Evolutionary conservation across 371 early-diverging fungal species (phyloP).

Genomic region (Choanephora cucurbitarum): DNA sequence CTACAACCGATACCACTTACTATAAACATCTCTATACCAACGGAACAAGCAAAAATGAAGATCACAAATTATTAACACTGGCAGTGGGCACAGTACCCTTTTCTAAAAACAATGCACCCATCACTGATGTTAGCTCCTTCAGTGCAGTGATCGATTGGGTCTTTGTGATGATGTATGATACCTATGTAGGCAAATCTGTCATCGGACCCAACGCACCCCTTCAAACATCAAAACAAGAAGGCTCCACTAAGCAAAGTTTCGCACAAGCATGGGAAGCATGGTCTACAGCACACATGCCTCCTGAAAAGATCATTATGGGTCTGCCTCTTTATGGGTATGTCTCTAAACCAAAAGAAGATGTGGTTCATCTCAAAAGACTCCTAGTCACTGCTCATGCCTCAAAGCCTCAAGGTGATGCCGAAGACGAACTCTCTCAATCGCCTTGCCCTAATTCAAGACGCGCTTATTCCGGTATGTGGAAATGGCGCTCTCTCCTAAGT

Average conservation of each 20-base stretch:
- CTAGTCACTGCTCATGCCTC: conserved; percentile 14
- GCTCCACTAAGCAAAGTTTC: conserved; percentile 35
- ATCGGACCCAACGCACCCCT: conserved; percentile 69
- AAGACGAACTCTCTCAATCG: conserved; percentile 4
- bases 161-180: conserved; percentile 58
- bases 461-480: conserved; percentile 62
- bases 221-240: conserved; percentile 21
- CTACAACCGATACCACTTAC: not conserved
- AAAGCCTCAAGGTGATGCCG: conserved; percentile 16
- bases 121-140: conserved; percentile 60
- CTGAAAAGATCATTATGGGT: conserved; percentile 57
- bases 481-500: conserved; percentile 60
- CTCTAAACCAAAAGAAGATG: conserved; percentile 24
- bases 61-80: conserved; percentile 9
- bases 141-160: conserved; percentile 65
- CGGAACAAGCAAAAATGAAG: not conserved
- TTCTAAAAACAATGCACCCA: conserved; percentile 23
- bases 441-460: conserved; percentile 14
- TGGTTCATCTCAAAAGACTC: conserved; percentile 6
- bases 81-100: conserved; percentile 17
- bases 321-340: conserved; percentile 61
- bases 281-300: conserved; percentile 60
- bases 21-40: not conserved
- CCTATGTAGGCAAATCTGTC: conserved; percentile 56
- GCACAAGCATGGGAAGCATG: conserved; percentile 49